phyloP scores from a whole-genome alignment of 1,284 basidiomycete genomes.

The Porogramme epimiltina region DNA sequence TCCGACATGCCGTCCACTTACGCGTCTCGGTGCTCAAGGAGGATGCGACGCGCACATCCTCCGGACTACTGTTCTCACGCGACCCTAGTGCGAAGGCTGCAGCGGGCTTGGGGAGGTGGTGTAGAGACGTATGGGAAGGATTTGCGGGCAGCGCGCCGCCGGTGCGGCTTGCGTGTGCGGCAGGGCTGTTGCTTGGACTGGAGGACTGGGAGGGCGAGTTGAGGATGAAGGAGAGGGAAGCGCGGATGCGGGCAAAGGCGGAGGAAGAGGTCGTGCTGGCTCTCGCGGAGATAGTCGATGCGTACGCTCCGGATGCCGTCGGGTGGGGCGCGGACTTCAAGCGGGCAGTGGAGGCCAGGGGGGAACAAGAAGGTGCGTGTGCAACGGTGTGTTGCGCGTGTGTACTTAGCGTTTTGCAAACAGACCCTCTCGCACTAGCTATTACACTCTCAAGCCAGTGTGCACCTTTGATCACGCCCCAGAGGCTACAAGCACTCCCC shows the following conservation, averaged over 20 bases:
- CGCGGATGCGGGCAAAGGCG: slow-evolving; percentile 36
- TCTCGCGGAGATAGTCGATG: slow-evolving; percentile 71
- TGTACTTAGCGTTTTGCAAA: slow-evolving; percentile 1
- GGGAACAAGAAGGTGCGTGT: slow-evolving; percentile 29
- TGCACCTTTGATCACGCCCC: slow-evolving; percentile 50
- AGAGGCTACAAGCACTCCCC: slow-evolving; percentile 60
- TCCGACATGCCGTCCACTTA: slow-evolving; percentile 64
- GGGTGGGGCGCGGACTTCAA: slow-evolving; percentile 73
- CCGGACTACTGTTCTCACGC: neutral
- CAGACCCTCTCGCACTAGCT: slow-evolving; percentile 36
- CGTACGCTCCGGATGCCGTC: slow-evolving; percentile 41
- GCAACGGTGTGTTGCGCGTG: neutral
- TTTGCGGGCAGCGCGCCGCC: slow-evolving; percentile 63
- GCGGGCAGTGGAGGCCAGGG: slow-evolving; percentile 39
- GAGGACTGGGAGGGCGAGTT: slow-evolving; percentile 49
- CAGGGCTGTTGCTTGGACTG: slow-evolving; percentile 65
- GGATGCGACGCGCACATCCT: neutral
- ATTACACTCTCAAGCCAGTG: slow-evolving; percentile 59
- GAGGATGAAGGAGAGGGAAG: slow-evolving; percentile 22
- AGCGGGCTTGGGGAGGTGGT: slow-evolving; percentile 49
- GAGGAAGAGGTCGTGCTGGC: slow-evolving; percentile 69
- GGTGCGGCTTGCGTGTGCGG: slow-evolving; percentile 57
- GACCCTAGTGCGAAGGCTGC: slow-evolving; percentile 12
- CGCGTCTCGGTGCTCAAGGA: slow-evolving; percentile 46
- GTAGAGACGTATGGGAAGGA: slow-evolving; percentile 57